These are phyloP conservation scores for Blastomyces percursus DNA, from an alignment of 2,329 filamentous ascomycete genomes.

Conservation along the genomic window DNA sequence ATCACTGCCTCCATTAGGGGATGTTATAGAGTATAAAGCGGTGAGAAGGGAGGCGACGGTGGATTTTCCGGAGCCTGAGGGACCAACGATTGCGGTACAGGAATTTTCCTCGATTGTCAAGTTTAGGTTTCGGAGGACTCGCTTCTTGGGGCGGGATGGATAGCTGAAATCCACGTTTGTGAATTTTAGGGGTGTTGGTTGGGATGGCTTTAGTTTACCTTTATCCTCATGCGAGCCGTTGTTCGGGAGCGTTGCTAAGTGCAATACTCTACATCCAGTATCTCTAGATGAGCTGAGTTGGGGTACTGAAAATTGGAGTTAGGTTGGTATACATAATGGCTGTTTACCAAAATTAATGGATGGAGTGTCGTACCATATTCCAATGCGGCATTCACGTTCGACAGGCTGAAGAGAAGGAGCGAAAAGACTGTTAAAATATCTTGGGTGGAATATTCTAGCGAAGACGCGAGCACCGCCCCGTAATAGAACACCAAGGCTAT, in stretches of 20 bases:
- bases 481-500: slow-evolving; percentile 72
- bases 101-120: slow-evolving; percentile 52
- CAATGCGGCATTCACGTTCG: slow-evolving; percentile 58
- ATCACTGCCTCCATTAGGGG: slow-evolving; percentile 12
- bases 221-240: slow-evolving; percentile 47
- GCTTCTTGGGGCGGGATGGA: slow-evolving; percentile 43
- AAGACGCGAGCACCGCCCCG: slow-evolving; percentile 53
- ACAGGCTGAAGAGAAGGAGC: slow-evolving; percentile 71
- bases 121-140: slow-evolving; percentile 54
- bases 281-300: slow-evolving; percentile 66
- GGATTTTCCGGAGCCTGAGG: slow-evolving; percentile 83
- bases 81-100: slow-evolving; percentile 67
- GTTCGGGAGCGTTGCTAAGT: slow-evolving; percentile 52
- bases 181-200: slow-evolving; percentile 46
- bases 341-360: no score
- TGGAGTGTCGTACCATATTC: slow-evolving; percentile 41
- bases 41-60: slow-evolving; percentile 68
- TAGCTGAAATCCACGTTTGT: slow-evolving; percentile 60
- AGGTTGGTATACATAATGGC: slow-evolving; percentile 8
- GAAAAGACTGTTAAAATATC: slow-evolving; percentile 65
- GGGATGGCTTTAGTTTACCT: slow-evolving; percentile 36
- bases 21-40: slow-evolving; percentile 49
- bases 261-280: slow-evolving; percentile 61
- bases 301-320: slow-evolving; percentile 44
- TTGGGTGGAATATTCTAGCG: slow-evolving; percentile 41